Conservation (phyloP, 352 stramenopile species). For the Hyaloperonospora brassicae region DNA sequence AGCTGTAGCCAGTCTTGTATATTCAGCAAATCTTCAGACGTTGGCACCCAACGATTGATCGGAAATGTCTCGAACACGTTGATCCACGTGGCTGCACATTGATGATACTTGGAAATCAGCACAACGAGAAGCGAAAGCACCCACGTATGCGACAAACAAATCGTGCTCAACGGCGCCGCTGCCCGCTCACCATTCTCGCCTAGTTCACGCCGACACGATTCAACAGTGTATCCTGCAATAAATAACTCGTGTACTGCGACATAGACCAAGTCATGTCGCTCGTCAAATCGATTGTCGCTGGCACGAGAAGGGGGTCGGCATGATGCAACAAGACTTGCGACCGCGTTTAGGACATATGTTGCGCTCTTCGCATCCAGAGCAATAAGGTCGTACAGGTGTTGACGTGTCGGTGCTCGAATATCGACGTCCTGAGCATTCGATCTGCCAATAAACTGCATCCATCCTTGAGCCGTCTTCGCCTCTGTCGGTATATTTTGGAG, state of each 20-base stretch:
- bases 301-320: slow-evolving; percentile 9
- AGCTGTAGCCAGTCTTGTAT: slow-evolving; percentile 77
- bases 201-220: slow-evolving; percentile 34
- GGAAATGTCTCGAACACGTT: slow-evolving; percentile 81
- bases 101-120: slow-evolving; percentile 69
- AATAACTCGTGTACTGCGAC: slow-evolving; percentile 64
- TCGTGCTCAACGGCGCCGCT: slow-evolving; percentile 45
- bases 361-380: slow-evolving; percentile 54
- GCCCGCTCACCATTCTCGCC: slow-evolving; percentile 44
- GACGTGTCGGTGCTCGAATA: slow-evolving; percentile 27
- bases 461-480: slow-evolving; percentile 50
- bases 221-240: slow-evolving; percentile 49
- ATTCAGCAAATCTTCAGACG: slow-evolving; percentile 48
- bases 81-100: slow-evolving; percentile 72
- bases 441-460: slow-evolving; percentile 59
- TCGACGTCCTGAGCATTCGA: slow-evolving; percentile 26
- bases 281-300: slow-evolving; percentile 1
- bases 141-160: slow-evolving; percentile 54
- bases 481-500: slow-evolving; percentile 47
- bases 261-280: slow-evolving; percentile 39
- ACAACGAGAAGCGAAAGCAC: slow-evolving; percentile 55
- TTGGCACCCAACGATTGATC: slow-evolving; percentile 77
- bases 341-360: slow-evolving; percentile 61
- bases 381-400: slow-evolving; percentile 53
- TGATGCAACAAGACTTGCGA: slow-evolving; percentile 46